A percentile compares a stretch with the other conserved stretches of the same genome.
These are phyloP conservation scores for Lactarius trivialis DNA, from an alignment of 768 basidiomycete species.

Conservation along the genomic window DNA sequence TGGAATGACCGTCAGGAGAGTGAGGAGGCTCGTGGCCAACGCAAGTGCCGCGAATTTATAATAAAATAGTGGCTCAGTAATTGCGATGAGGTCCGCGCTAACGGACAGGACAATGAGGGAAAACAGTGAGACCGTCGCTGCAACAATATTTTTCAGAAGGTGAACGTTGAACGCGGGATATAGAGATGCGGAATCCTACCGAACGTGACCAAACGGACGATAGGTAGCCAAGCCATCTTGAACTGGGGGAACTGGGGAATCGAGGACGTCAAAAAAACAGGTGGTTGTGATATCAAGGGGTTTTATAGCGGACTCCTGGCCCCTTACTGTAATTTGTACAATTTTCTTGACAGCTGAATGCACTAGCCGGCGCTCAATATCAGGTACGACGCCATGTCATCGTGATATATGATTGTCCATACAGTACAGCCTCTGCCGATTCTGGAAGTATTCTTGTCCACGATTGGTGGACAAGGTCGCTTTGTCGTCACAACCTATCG, in stretches of 20 bases:
- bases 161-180: too few species aligned
- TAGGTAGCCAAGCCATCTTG: not conserved
- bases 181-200: not conserved
- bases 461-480: not conserved
- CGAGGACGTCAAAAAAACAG: not conserved
- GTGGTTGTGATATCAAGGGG: not conserved
- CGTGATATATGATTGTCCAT: not conserved
- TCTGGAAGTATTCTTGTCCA: not conserved
- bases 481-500: not conserved
- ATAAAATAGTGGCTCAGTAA: slow-evolving; percentile 20
- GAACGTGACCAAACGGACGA: not conserved
- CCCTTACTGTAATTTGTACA: not conserved
- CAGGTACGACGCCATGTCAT: not conserved
- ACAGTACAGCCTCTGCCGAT: not conserved
- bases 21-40: slow-evolving; percentile 28
- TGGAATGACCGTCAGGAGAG: slow-evolving; percentile 29
- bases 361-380: not conserved
- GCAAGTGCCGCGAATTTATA: slow-evolving; percentile 27
- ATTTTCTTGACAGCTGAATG: not conserved
- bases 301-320: not conserved
- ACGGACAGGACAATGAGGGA: slow-evolving; percentile 31
- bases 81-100: slow-evolving; percentile 27
- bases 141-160: not conserved
- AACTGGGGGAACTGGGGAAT: not conserved
- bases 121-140: slow-evolving; percentile 23